A percentile compares a stretch with the other conserved stretches of the same genome.
Evolutionary conservation across 768 basidiomycete genomes (phyloP).

Genomic region (Leucogyrophana mollusca): DNA sequence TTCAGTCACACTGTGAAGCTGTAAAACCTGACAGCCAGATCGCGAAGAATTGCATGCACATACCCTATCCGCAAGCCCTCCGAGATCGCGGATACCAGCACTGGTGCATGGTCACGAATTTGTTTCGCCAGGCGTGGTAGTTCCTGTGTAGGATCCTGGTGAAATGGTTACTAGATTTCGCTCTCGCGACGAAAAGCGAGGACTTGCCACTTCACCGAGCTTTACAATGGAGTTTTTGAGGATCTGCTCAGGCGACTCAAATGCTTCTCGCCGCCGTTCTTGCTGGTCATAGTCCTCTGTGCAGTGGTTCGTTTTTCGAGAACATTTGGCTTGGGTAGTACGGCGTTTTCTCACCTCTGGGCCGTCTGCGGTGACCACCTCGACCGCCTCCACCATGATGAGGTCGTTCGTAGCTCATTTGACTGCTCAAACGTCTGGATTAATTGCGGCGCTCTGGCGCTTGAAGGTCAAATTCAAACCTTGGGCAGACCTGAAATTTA

Average conservation of each 20-base stretch:
- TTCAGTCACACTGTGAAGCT: constrained; percentile 66
- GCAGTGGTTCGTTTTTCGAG: constrained; percentile 1
- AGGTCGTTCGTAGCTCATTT: constrained; percentile 60
- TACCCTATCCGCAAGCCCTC: constrained; percentile 78
- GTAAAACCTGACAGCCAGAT: constrained; percentile 9
- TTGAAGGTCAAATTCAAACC: too few species aligned
- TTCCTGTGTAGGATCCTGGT: constrained; percentile 70
- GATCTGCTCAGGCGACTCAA: constrained; percentile 73
- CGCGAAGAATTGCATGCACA: background rate
- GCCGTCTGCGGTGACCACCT: constrained; percentile 45
- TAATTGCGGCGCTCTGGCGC: too few species aligned
- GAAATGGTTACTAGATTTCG: constrained; percentile 7
- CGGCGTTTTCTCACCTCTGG: constrained; percentile 51
- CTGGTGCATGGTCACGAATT: constrained; percentile 56
- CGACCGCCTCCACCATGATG: constrained; percentile 38
- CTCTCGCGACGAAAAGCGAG: background rate
- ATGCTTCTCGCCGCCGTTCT: constrained; percentile 60
- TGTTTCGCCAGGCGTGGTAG: constrained; percentile 63
- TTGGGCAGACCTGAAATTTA: too few species aligned
- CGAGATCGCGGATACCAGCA: constrained; percentile 61
- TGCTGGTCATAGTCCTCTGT: constrained; percentile 63
- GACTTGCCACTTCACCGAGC: constrained; percentile 79
- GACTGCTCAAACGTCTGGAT: constrained; percentile 9
- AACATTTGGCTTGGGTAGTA: background rate
- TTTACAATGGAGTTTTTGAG: constrained; percentile 66